A percentile compares a stretch with the other conserved stretches of the same genome.
These are phyloP conservation scores for Vanrija sp. DNA, from an alignment of 1,284 basidiomycete species.

Conservation along the genomic window DNA sequence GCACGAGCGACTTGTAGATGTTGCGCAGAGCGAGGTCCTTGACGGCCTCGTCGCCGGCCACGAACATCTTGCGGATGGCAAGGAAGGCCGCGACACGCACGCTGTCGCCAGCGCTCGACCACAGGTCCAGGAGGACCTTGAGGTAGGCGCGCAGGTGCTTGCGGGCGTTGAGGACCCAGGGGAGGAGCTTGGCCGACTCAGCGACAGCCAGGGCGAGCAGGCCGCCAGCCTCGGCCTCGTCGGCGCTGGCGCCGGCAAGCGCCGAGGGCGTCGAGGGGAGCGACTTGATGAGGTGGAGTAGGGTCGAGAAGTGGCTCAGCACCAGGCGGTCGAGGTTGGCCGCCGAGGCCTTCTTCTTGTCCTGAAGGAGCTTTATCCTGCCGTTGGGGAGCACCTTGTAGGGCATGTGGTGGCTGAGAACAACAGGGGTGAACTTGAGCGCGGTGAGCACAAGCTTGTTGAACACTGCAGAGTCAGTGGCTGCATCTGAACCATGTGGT, in stretches of 20 bases:
- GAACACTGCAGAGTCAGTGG: constrained; percentile 60
- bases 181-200: constrained; percentile 80
- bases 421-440: constrained; percentile 84
- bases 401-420: constrained; percentile 82
- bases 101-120: constrained; percentile 76
- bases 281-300: constrained; percentile 72
- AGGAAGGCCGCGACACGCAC: constrained; percentile 86
- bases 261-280: constrained; percentile 58
- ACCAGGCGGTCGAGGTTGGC: constrained; percentile 79
- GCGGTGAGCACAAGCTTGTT: constrained; percentile 86
- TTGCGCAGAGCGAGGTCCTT: constrained; percentile 68
- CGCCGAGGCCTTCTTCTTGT: constrained; percentile 55
- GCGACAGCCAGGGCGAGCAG: constrained; percentile 66
- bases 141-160: constrained; percentile 79
- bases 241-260: constrained; percentile 19
- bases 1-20: constrained; percentile 73
- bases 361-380: constrained; percentile 61
- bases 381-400: constrained; percentile 77
- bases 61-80: constrained; percentile 75
- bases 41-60: constrained; percentile 74
- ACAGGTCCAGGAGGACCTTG: constrained; percentile 77
- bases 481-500: background rate
- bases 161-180: constrained; percentile 76
- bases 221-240: constrained; percentile 39
- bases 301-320: constrained; percentile 81